These are phyloP conservation scores for Sporothrix brunneoviolacea DNA, from an alignment of 2,329 filamentous ascomycete genomes.

Conservation along the genomic window DNA sequence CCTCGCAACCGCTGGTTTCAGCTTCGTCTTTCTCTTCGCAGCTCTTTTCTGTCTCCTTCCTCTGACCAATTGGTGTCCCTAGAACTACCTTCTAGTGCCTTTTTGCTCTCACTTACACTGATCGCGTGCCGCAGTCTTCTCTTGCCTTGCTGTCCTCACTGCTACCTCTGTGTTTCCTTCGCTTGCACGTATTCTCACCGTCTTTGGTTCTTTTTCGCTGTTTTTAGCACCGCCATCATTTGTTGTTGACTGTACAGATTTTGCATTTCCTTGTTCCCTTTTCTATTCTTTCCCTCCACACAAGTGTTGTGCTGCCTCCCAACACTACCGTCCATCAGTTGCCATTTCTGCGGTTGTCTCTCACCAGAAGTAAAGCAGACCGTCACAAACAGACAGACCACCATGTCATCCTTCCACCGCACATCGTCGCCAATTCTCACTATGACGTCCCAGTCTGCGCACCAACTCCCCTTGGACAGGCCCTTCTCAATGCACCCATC, in stretches of 20 bases:
- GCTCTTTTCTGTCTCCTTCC: not conserved
- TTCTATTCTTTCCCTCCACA: too few species aligned
- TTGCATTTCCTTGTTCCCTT: too few species aligned
- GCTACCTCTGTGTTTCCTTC: not conserved
- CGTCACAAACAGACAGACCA: constrained; percentile 9
- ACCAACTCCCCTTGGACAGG: constrained; percentile 35
- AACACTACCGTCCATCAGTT: too few species aligned
- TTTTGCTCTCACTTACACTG: constrained; percentile 13
- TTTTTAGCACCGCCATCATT: too few species aligned
- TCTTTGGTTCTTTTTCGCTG: too few species aligned
- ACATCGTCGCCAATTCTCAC: constrained; percentile 41
- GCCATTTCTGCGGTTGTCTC: not conserved
- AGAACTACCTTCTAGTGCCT: not conserved
- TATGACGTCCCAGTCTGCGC: constrained; percentile 38
- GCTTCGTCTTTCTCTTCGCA: not conserved
- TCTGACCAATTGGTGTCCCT: not conserved
- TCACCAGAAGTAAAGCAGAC: not conserved
- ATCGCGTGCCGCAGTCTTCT: constrained; percentile 10
- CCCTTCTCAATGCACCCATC: constrained; percentile 34
- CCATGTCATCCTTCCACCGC: constrained; percentile 40
- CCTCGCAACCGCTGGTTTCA: not conserved
- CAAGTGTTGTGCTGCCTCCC: not conserved
- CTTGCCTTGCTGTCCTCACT: not conserved
- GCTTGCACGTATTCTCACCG: too few species aligned
- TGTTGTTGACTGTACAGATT: too few species aligned